A percentile compares a stretch with the other conserved stretches of the same genome.
Evolutionary conservation across 2,329 filamentous ascomycete species (phyloP).

Genomic region (Pestalotiopsis fici): DNA sequence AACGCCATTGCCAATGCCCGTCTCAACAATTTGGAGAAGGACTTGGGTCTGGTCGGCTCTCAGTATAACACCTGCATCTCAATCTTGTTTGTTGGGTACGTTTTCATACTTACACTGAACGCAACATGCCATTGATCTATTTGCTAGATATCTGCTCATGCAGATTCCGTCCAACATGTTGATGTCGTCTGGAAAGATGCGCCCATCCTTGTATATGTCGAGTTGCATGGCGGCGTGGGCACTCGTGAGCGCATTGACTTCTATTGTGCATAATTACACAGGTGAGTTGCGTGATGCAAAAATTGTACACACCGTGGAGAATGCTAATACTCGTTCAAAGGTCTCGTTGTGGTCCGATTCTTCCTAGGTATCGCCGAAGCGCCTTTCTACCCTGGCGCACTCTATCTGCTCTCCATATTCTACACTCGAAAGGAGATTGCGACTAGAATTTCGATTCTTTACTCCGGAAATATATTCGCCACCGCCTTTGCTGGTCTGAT

Average conservation of each 20-base stretch:
- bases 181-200: background rate
- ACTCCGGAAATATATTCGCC: slow-evolving; percentile 37
- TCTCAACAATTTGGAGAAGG: slow-evolving; percentile 26
- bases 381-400: slow-evolving; percentile 49
- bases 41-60: slow-evolving; percentile 13
- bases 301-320: background rate
- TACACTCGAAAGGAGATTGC: slow-evolving; percentile 48
- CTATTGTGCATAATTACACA: slow-evolving; percentile 1
- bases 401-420: slow-evolving; percentile 50
- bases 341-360: slow-evolving; percentile 16
- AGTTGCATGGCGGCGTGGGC: background rate
- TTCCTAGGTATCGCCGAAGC: slow-evolving; percentile 45
- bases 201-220: background rate
- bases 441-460: slow-evolving; percentile 39
- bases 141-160: background rate
- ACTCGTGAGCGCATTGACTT: background rate
- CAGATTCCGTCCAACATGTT: background rate
- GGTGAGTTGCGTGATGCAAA: background rate
- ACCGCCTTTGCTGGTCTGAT: slow-evolving; percentile 40
- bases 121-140: background rate
- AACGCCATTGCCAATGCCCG: slow-evolving; percentile 44
- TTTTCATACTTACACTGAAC: background rate
- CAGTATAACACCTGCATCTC: slow-evolving; percentile 13
- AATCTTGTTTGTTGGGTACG: slow-evolving; percentile 12
- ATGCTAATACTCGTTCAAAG: background rate